Base-by-base conservation (phyloP, 2,329 filamentous ascomycete genomes). In the Ploettnerulaceae sp. region DNA sequence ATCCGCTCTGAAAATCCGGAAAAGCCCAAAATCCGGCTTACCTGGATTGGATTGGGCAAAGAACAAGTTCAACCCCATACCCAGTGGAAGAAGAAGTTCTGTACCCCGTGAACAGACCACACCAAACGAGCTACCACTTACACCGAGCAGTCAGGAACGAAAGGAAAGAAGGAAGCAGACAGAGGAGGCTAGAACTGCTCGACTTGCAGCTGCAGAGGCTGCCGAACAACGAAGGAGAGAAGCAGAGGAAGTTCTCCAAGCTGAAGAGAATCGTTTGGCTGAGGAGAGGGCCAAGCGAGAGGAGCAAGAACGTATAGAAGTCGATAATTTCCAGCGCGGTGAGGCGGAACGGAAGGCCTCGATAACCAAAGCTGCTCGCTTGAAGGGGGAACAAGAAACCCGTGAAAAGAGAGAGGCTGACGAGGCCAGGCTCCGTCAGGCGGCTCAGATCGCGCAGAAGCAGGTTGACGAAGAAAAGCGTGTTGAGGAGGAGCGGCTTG, bases 71-170 rank as follows among this genome's bases (percentile, higher is more conserved):
- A 56, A 52, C n/a, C 60, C 56, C 4, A 57, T 59, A 14, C 47
- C 56, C 7, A 57, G 41, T 41, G 50, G 35, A 21, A 46, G 18
- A 3, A 48, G 46, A 36, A 17, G 12, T 20, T 51, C 53, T n/a
- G 31, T 34, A 37, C 31, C 47, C 7, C 34, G 45, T 8, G 50
- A 55, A 7, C 35, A 36, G 7, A 40, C 43, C 5, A 48, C 48
- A 26, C 38, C 55, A 7, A 43, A 51, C 1, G 53, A 59, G 32
- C 43, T 60, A 11, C 55, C 56, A 14, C 48, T 60, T 3, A 61
- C 59, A 3, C 58, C 58, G 2, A 53, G 43, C 7, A 61, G 58
- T 34, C 58, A 48, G 36, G 35, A 55, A 38, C 53, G 56, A 17
- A 39, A 53, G 17, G 47, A 52, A 11, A 51, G 47, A 21, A 51